These are phyloP conservation scores for Erythrophleum fordii DNA, from an alignment of 306 rosid genomes.

Conservation along the genomic window DNA sequence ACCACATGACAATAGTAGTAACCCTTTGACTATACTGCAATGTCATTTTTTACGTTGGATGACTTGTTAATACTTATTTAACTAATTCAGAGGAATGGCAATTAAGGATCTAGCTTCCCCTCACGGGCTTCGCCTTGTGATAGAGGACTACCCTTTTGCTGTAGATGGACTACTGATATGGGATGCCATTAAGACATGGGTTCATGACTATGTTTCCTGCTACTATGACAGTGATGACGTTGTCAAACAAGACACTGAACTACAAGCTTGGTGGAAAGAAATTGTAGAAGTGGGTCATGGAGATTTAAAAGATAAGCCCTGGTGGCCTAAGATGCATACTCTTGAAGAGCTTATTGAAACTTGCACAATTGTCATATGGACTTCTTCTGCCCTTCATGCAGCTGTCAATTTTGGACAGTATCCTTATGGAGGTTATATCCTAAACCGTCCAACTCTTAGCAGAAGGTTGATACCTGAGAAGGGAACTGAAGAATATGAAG, in stretches of 20 bases:
- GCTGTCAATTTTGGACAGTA: background rate
- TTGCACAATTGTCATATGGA: background rate
- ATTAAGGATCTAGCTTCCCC: background rate
- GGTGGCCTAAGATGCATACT: background rate
- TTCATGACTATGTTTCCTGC: background rate
- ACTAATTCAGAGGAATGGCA: background rate
- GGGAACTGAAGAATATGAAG: background rate
- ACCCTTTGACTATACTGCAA: no score
- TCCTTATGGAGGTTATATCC: background rate
- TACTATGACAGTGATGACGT: background rate
- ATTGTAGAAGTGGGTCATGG: background rate
- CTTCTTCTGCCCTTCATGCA: background rate
- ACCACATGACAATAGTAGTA: no score
- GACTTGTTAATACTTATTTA: no score
- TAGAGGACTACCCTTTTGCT: background rate
- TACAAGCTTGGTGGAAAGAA: background rate
- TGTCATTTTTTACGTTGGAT: no score
- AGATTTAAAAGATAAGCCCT: background rate
- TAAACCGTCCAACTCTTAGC: background rate
- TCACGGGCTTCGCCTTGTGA: background rate
- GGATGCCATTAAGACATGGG: background rate
- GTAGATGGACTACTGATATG: background rate
- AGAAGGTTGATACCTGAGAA: background rate
- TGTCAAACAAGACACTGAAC: background rate
- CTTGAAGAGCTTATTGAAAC: background rate